Base-by-base conservation (phyloP, 2,329 filamentous ascomycete genomes). In the Immersiporthe knoxdaviesiana region DNA sequence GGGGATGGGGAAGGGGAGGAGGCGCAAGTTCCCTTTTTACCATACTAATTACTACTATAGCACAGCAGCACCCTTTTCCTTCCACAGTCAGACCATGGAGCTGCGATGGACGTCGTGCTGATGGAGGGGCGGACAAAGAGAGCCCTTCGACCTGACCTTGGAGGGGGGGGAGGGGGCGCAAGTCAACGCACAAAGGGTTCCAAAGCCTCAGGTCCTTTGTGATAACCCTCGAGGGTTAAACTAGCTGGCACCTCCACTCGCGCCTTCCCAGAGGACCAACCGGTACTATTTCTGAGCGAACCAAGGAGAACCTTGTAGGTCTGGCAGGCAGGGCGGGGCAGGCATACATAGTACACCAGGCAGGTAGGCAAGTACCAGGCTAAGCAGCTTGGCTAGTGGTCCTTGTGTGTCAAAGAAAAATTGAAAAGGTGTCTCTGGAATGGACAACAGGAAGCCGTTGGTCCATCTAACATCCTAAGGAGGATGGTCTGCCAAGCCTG, bases 141-240 rank as follows among this genome's bases (percentile, higher is more conserved):
- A 47, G 21, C 21, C 44, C 44, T 47, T 47, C 18, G 44, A 47
- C 21, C 7, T n/a, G 18, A 18, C n/a, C 2, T 16, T n/a, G 2
- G 18, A 3, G 44, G 21, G 10, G 41, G 6, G 41, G 18, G 16
- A 18, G 41, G 41, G 14, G 18, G 41, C 18, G 18, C 44, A 47
- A 8, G 47, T 27, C n/a, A 24, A n/a, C 6, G 47, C 47, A 52
- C 47, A 52, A 52, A 52, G 47, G 27, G 35, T 54, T 30, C 41
- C 41, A 21, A 44, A 16, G 6, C 16, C 41, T 21, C 41, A 18
- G 16, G 18, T 47, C 44, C 66, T 70, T 70, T 70, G 66, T 66
- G 58, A n/a, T 47, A 47, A 39, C 32, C 50, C 35, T 68, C 35
- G 30, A 30, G 56, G 14, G 14, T 4, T 35, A n/a, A 52, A n/a